Evolutionary conservation across 1,139 yeast genomes (phyloP).

Genomic region (Suhomyces atakaporum): DNA sequence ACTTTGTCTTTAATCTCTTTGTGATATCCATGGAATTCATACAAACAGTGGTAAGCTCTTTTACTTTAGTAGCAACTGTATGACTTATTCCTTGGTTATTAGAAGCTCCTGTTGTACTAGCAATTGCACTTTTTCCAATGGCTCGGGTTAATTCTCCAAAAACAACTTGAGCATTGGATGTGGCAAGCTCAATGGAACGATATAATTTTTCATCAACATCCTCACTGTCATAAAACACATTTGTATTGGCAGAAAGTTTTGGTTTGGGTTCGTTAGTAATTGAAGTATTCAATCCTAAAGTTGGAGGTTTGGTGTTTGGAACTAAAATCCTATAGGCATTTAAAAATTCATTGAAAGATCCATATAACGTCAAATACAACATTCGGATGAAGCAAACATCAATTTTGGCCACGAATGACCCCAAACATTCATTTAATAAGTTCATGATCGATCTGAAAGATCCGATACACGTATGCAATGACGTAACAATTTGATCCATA

Average conservation of each 20-base stretch:
- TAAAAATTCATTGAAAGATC: slow-evolving; percentile 72
- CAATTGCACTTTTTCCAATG: slow-evolving; percentile 69
- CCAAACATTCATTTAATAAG: slow-evolving; percentile 49
- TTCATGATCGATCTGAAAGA: slow-evolving; percentile 57
- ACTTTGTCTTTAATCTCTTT: slow-evolving; percentile 59
- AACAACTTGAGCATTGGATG: slow-evolving; percentile 76
- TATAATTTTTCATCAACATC: slow-evolving; percentile 78
- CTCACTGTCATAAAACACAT: slow-evolving; percentile 30
- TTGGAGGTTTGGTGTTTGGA: slow-evolving; percentile 28
- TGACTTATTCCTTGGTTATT: slow-evolving; percentile 30
- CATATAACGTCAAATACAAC: slow-evolving; percentile 68
- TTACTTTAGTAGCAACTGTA: slow-evolving; percentile 61
- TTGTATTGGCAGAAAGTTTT: slow-evolving; percentile 28
- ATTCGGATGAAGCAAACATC: slow-evolving; percentile 74
- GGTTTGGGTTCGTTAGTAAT: slow-evolving; percentile 26
- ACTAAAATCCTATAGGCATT: slow-evolving; percentile 66
- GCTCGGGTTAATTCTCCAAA: slow-evolving; percentile 78
- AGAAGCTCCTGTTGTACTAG: slow-evolving; percentile 35
- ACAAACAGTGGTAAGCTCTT: slow-evolving; percentile 79
- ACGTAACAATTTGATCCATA: slow-evolving; percentile 29
- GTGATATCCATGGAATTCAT: slow-evolving; percentile 80
- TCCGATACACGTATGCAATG: slow-evolving; percentile 37
- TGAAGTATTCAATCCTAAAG: slow-evolving; percentile 10
- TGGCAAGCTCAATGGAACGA: slow-evolving; percentile 71
- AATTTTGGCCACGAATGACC: slow-evolving; percentile 51